Evolutionary conservation across 2,329 filamentous ascomycete species (phyloP), one percentile per base, ranked within the genome.

Genomic region (Penicillium hordei): DNA sequence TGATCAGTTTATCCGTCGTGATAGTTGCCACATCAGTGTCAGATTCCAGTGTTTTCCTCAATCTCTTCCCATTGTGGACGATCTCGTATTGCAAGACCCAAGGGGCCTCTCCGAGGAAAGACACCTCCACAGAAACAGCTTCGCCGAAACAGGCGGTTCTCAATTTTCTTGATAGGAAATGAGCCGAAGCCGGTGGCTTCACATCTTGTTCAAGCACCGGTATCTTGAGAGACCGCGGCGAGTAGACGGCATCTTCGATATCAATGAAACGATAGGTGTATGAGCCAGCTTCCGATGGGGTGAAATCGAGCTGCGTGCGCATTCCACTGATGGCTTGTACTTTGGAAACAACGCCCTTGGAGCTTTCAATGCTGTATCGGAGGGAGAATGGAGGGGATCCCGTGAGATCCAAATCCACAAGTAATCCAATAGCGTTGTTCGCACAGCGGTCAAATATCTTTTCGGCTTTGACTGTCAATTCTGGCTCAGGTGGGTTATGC

Each of bases 401-500:
- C 29, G 93, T 89, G 39, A 99, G 82, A 71, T 97, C 92, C 49
- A 99, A 79, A 68, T 94, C 89, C 42, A 99, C 90, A 12, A 89
- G 85, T 54, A 99, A 83, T 40, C 94, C 94, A 60, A 99, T 90
- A 0, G 94, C 91, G 69, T 92, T 96, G 48, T 93, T 92, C 36
- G 93, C 93, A 72, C 94, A 99, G 72, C 95, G 96, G 74, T 99
- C 94, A 52, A 91, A 89, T 43, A 99, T 92, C 61, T 92, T 88
- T 66, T 96, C 89, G 7, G 86, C 82, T 33, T 83, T 83, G 49
- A 99, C 79, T 5, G 85, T 81, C 57, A 99, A 74, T 55, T 88
- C 86, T 10, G 94, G 94, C 75, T 96, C 88, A 0, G 94, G 88
- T 5, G 94, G 94, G 64, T 97, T 99, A 64, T 95, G 82, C 53